Base-by-base conservation (phyloP, 176 grass and related monocot species). In the Oryza meridionalis region DNA sequence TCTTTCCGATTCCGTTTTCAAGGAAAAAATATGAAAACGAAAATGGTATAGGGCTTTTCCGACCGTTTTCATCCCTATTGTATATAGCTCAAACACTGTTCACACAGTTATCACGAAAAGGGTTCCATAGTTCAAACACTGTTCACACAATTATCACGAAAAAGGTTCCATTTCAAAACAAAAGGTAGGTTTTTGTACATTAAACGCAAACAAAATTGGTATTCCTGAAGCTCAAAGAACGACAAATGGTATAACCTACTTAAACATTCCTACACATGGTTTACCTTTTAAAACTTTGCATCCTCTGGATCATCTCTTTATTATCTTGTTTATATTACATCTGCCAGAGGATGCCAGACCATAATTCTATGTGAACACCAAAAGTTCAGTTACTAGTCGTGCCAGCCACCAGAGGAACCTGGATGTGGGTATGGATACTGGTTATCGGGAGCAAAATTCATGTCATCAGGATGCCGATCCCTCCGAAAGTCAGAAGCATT, bases 321-420 rank as follows among this genome's bases (percentile, higher is more conserved):
- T 59, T 38, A 17, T 78, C 11, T 70, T 17, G 32, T 17, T 66
- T 66, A 55, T 55, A 55, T 76, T 55, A 73, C n/a, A 80, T 42
- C 43, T 53, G 4, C 21, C 61, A 49, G 5, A 59, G 16, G 16
- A 40, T 26, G 49, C 17, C n/a, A 32, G 9, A 40, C 0, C 25
- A 24, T 24, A 3, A 65, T 72, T 32, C 68, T 40, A 64, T 6
- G 9, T 14, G 78, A 47, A 35, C 35, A 31, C 15, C 19, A 42
- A 73, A 51, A 2, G 9, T 29, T 73, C 43, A 11, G 51, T 25
- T 63, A 78, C 62, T 88, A 73, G 63, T 70, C 69, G 37, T 70
- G 35, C 81, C 91, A 93, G 9, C 84, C 89, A 70, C 84, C 70
- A 25, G 81, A 84, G 26, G 81, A 70, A 61, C 86, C 84, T 6